phyloP scores from a whole-genome alignment of 75 land plant genomes.

The Picea sitchensis region DNA sequence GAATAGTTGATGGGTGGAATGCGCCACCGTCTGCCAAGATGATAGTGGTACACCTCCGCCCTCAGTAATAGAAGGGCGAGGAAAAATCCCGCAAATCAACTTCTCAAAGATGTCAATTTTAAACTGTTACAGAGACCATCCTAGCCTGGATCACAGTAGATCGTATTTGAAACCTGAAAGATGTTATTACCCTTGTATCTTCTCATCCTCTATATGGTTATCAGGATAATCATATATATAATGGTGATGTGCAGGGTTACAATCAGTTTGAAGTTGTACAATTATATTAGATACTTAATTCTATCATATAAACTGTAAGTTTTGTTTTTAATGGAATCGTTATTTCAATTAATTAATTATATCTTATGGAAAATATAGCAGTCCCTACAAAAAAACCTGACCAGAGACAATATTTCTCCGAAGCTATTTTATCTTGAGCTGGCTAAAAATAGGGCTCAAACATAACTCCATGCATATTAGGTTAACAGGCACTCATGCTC shows the following conservation, averaged over 20 bases:
- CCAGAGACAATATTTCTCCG: too few species aligned
- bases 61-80: neutral
- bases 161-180: neutral
- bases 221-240: neutral
- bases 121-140: neutral
- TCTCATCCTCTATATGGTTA: neutral
- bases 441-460: too few species aligned
- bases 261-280: neutral
- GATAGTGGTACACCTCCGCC: neutral
- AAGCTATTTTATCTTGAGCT: too few species aligned
- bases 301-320: neutral
- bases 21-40: neutral
- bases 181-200: neutral
- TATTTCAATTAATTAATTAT: neutral
- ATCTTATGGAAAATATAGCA: neutral
- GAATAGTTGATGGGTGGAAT: neutral
- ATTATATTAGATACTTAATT: neutral
- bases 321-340: neutral
- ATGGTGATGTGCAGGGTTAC: neutral
- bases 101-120: neutral
- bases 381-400: neutral
- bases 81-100: neutral
- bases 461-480: too few species aligned
- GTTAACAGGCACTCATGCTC: too few species aligned
- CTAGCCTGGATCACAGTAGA: neutral